Base-by-base conservation (phyloP, 371 early-diverging fungal species). In the Mortierella sp. region DNA sequence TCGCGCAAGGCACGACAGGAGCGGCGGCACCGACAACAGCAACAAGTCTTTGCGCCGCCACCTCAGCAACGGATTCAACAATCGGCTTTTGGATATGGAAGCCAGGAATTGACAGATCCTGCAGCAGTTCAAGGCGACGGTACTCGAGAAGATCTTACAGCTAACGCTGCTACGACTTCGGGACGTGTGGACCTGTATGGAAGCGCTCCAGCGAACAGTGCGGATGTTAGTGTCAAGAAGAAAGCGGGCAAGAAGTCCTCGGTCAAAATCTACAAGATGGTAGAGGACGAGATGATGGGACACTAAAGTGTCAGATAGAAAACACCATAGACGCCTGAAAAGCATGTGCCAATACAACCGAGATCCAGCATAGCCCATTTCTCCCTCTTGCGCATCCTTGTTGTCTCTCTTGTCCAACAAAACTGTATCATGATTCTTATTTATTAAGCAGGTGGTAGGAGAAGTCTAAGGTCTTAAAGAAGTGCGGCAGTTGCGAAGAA, bases 261-360 rank as follows among this genome's bases (percentile, higher is more conserved):
- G 18, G 48, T 73, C 31, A 73, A 73, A 57, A 67, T 73, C 47
- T 73, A 73, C 59, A 73, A 73, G 64, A 54, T 67, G 12, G 67
- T 73, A 3, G 73, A 73, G 53, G 67, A 73, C 31, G 73, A 73
- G 64, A 73, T 73, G 73, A 60, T 62, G 56, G 60, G 41, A 26
- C 59, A 62, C 63, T 62, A 28, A 30, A 18, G 3, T 12, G 27
- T 31, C 27, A 27, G 28, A 24, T n/a, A 14, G 2, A 5, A 4
- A 34, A 39, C 18, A 51, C 34, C 34, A 34, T 28, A 47, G 47
- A 54, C 39, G 39, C 39, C 10, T 43, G 5, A 18, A 43, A 43
- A 43, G 14, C 14, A 43, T 5, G 19, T 43, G 10, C 10, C 48
- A 9, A 10, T 42, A 54, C 9, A 54, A 43, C 39, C 39, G 4